Evolutionary conservation across 306 rosid species (phyloP).

Genomic region (Heteromeles arbutifolia): DNA sequence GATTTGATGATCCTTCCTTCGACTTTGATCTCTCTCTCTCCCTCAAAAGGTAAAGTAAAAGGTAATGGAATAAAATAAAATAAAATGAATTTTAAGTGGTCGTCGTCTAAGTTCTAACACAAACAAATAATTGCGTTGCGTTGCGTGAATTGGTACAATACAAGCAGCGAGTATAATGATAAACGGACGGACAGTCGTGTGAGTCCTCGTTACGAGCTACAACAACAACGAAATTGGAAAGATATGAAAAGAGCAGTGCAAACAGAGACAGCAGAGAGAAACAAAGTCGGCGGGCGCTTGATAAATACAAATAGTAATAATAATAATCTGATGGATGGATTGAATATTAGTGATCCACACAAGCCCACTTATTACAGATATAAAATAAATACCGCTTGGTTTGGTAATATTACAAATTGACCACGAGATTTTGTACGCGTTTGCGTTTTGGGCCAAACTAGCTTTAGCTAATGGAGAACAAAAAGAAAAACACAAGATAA

Average conservation of each 20-base stretch:
- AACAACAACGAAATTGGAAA: background rate
- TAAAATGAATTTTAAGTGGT: background rate
- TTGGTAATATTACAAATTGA: background rate
- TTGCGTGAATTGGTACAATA: background rate
- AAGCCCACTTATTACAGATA: background rate
- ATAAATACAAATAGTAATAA: background rate
- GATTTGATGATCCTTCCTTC: background rate
- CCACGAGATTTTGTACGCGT: background rate
- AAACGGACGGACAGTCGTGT: background rate
- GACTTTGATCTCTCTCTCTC: background rate
- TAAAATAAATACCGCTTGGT: too few species aligned
- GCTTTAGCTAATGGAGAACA: background rate
- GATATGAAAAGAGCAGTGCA: background rate
- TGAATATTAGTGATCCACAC: background rate
- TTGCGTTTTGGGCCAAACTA: background rate
- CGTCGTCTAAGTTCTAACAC: background rate
- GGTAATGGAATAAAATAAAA: background rate
- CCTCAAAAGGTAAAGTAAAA: background rate
- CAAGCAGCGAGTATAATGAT: background rate
- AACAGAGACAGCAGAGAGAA: background rate
- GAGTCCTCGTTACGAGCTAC: too few species aligned
- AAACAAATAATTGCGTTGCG: background rate
- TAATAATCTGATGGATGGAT: background rate
- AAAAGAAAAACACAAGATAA: background rate
- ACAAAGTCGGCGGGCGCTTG: background rate